A percentile compares a stretch with the other conserved stretches of the same genome.
Evolutionary conservation across 2,329 filamentous ascomycete genomes (phyloP).

Genomic region (Trichoderma pleuroti): DNA sequence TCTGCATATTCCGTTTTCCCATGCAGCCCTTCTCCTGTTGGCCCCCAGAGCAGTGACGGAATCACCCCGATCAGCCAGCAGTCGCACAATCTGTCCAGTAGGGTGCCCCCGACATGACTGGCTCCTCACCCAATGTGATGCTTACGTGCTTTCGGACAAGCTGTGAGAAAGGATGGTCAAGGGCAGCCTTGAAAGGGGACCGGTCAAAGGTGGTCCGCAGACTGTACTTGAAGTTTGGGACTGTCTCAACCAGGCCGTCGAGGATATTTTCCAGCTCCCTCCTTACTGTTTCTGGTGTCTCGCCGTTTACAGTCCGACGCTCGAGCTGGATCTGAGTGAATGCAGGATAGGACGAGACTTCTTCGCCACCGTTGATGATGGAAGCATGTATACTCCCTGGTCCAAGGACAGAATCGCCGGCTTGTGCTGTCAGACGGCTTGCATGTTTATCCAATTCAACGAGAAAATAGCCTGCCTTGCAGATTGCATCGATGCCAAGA

Average conservation of each 20-base stretch:
- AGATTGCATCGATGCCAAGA: constrained; percentile 49
- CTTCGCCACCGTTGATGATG: constrained; percentile 48
- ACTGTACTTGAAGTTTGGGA: constrained; percentile 40
- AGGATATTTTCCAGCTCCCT: constrained; percentile 39
- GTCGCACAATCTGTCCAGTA: constrained; percentile 53
- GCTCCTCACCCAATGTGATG: constrained; percentile 27
- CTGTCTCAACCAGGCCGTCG: constrained; percentile 29
- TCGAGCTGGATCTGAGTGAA: constrained; percentile 48
- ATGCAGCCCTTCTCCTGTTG: constrained; percentile 47
- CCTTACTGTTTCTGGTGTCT: constrained; percentile 38
- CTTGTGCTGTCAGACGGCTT: constrained; percentile 28
- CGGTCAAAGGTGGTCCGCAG: constrained; percentile 41
- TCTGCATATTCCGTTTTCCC: constrained; percentile 49
- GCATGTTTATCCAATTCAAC: constrained; percentile 43
- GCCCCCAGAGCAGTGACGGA: constrained; percentile 45
- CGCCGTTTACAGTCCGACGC: constrained; percentile 44
- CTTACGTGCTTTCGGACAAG: constrained; percentile 31
- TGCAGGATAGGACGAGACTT: constrained; percentile 49
- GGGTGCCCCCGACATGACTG: constrained; percentile 29
- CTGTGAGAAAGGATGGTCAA: constrained; percentile 40
- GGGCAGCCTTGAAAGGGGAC: constrained; percentile 39
- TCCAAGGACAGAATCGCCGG: constrained; percentile 34
- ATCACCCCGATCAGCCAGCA: constrained; percentile 45
- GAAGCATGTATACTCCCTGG: constrained; percentile 45
- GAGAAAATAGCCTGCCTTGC: constrained; percentile 45